Conservation (phyloP, 371 early-diverging fungal species). For the Mucor ambiguus region DNA sequence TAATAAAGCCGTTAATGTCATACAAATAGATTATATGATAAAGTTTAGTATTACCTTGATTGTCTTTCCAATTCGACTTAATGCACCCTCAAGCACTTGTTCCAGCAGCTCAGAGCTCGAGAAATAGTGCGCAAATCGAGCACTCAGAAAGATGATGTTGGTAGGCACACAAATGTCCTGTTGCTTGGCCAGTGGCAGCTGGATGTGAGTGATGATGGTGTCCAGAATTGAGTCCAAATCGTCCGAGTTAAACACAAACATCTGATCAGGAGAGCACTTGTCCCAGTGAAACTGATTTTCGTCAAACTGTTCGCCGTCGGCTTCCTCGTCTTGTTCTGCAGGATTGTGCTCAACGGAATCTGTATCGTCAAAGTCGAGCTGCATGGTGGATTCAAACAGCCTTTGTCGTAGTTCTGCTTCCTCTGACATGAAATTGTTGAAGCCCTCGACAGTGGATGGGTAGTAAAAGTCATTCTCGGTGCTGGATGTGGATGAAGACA, state of each 20-base stretch:
- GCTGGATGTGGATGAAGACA: conserved; percentile 30
- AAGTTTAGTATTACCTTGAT: conserved; percentile 13
- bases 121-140: conserved; percentile 86
- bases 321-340: conserved; percentile 18
- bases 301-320: conserved; percentile 28
- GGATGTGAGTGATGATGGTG: conserved; percentile 66
- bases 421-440: conserved; percentile 51
- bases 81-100: conserved; percentile 63
- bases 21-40: conserved; percentile 4
- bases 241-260: conserved; percentile 85
- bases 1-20: conserved; percentile 12
- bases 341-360: conserved; percentile 24
- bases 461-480: conserved; percentile 55
- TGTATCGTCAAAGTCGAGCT: conserved; percentile 14
- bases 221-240: conserved; percentile 73
- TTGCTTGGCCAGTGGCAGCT: conserved; percentile 52
- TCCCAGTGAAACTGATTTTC: conserved; percentile 70
- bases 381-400: conserved; percentile 43
- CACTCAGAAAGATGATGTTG: conserved; percentile 83
- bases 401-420: conserved; percentile 50
- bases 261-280: conserved; percentile 79
- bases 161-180: conserved; percentile 76
- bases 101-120: conserved; percentile 72
- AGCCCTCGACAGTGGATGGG: conserved; percentile 48
- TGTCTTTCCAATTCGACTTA: conserved; percentile 57